phyloP scores from a whole-genome alignment of 2,329 filamentous ascomycete genomes.

The Phialemoniopsis sp. region DNA sequence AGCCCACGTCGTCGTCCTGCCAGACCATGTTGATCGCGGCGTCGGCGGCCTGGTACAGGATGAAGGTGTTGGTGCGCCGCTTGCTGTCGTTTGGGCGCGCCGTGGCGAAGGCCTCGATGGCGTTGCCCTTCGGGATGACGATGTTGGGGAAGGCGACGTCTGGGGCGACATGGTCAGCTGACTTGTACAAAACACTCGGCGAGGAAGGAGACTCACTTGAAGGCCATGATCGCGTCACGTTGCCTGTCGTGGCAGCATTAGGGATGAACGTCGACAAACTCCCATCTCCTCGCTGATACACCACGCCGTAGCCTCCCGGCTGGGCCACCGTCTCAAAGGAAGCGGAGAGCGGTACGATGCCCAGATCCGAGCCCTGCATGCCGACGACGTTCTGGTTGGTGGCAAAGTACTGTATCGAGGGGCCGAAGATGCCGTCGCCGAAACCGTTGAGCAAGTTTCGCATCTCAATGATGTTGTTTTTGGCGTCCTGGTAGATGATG shows the following conservation, averaged over 20 bases:
- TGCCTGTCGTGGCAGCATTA: constrained; percentile 1
- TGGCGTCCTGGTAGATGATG: constrained; percentile 7
- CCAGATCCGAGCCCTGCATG: constrained; percentile 1
- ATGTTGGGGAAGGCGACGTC: constrained; percentile 2
- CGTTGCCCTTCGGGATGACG: neutral
- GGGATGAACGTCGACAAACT: constrained; percentile 3
- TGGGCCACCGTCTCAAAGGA: constrained; percentile 4
- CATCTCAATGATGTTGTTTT: constrained; percentile 5
- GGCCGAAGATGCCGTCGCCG: too few relatives aligned
- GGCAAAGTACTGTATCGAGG: too few relatives aligned
- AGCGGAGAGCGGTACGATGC: constrained; percentile 8
- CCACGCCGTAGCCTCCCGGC: constrained; percentile 10
- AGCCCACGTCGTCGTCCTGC: constrained; percentile 1
- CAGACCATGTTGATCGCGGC: constrained; percentile 9
- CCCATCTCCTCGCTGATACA: constrained; percentile 6
- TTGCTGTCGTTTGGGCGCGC: constrained; percentile 3
- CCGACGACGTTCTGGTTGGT: constrained; percentile 2
- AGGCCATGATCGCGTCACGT: constrained; percentile 6
- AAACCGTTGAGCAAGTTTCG: constrained; percentile 5
- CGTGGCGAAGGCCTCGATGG: constrained; percentile 10
- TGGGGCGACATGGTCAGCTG: neutral
- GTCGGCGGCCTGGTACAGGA: constrained; percentile 7
- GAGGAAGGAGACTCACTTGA: neutral
- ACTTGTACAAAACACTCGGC: neutral
- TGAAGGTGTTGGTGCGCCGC: constrained; percentile 9